Base-by-base conservation (phyloP, 352 stramenopile genomes). In the Phytopythium kandeliae region DNA sequence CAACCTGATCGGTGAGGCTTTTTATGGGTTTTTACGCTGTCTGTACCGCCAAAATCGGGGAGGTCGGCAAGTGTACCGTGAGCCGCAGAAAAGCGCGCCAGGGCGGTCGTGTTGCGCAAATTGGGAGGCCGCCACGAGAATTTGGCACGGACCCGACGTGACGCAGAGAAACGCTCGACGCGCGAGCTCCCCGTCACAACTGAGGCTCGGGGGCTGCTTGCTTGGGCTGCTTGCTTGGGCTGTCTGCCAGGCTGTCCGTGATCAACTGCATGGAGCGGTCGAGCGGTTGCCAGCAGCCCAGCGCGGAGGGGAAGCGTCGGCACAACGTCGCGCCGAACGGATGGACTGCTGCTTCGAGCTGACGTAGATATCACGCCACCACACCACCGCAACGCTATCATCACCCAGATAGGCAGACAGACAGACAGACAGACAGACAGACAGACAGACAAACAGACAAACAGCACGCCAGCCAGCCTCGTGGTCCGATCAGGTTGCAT, bases 1-100 rank as follows among this genome's bases (percentile, higher is more conserved):
- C 47, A 52, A 52, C 47, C 31, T 52, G 47, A 34, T 49, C 43
- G 1, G n/a, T 12, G 26, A 19, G 11, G n/a, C n/a, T 51, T 51
- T 51, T 51, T 38, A 51, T 31, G 30, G 2, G 0, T 52, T 44
- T 17, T 52, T 52, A 52, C 47, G 47, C 1, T 15, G 24, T 21
- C 9, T 35, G 43, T 5, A 52, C 47, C 47, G 22, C 34, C 47
- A 43, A 34, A 52, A 49, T 26, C 21, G 4, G 15, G 21, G n/a
- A n/a, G n/a, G n/a, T n/a, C n/a, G n/a, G 22, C 2, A 26, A 41
- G 4, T 17, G 30, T 38, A 51, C 45, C 19, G 45, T 51, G 45
- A 12, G 5, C 4, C 11, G 28, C 26, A 19, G 9, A 51, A 51
- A 30, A 41, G 7, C 33, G 11, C 13, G 28, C 45, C 40, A 13